Percentiles rank a stretch among this genome's conserved stretches.
Evolutionary conservation across 202 grass and related monocot genomes (phyloP).

Genomic region (Cymbopogon flexuosus): DNA sequence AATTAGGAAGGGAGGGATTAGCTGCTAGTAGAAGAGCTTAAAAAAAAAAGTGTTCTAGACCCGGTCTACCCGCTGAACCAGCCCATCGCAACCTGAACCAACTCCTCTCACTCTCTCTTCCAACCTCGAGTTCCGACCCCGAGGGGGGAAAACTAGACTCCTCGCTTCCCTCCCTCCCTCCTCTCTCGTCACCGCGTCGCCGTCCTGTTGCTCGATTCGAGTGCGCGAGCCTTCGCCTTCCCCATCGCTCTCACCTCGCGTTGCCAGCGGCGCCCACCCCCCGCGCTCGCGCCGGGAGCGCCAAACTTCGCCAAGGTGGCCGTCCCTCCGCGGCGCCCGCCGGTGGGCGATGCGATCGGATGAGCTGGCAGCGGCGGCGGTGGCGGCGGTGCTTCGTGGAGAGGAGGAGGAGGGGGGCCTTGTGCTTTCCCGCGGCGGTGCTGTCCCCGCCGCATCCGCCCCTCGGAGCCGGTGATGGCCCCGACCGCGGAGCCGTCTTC

Average conservation of each 20-base stretch:
- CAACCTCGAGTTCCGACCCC: neutral
- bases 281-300: neutral
- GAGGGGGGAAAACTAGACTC: neutral
- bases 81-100: neutral
- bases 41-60: too few species aligned
- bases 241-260: neutral
- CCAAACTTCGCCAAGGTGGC: slow-evolving; percentile 29
- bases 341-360: slow-evolving; percentile 66
- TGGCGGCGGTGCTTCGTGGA: slow-evolving; percentile 22
- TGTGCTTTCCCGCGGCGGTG: slow-evolving; percentile 25
- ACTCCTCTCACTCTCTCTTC: neutral
- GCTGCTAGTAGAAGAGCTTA: too few species aligned
- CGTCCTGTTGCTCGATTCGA: slow-evolving; percentile 29
- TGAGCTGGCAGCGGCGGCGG: slow-evolving; percentile 52
- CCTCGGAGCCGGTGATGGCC: slow-evolving; percentile 47
- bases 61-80: neutral
- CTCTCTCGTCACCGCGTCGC: neutral
- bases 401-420: slow-evolving; percentile 29
- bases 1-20: too few species aligned
- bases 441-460: neutral
- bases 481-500: slow-evolving; percentile 38
- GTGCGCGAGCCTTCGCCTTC: neutral
- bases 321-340: slow-evolving; percentile 17
- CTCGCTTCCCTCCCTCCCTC: neutral
- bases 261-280: neutral